Conservation (phyloP, 306 rosid genomes). For the Malus sieversii region DNA sequence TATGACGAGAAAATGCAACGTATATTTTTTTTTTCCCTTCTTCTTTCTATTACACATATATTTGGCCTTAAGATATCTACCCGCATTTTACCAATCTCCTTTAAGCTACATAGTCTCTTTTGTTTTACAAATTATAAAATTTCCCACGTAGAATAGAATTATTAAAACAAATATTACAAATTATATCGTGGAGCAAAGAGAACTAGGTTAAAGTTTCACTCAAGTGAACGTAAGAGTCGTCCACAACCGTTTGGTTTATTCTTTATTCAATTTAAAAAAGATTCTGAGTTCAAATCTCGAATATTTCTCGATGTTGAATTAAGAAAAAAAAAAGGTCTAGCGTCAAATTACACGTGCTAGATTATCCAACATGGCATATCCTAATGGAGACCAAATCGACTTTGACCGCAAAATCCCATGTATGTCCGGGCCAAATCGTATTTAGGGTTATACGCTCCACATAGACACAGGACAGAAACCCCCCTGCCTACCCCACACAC, state of each 20-base stretch:
- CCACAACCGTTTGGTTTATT: fast-evolving
- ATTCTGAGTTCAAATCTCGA: no score
- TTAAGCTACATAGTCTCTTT: no score
- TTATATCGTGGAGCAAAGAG: no score
- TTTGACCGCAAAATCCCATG: conserved; percentile 22
- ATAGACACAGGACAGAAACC: neutral
- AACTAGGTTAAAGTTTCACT: neutral
- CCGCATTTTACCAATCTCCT: neutral
- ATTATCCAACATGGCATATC: conserved; percentile 24
- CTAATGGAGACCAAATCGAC: conserved; percentile 9
- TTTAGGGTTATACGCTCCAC: neutral
- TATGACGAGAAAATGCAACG: neutral
- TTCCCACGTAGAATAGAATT: no score
- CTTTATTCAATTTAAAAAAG: no score
- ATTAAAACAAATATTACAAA: no score
- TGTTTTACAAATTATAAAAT: neutral
- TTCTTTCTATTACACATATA: no score
- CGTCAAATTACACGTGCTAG: neutral
- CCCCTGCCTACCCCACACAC: neutral
- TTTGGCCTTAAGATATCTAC: no score
- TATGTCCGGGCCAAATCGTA: neutral
- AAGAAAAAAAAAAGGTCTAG: neutral
- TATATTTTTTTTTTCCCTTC: no score
- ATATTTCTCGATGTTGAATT: no score
- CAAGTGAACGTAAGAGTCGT: neutral